A percentile compares a stretch with the other conserved stretches of the same genome.
phyloP scores from a whole-genome alignment of 164 flowering plant species.

The Vitis rotundifolia region DNA sequence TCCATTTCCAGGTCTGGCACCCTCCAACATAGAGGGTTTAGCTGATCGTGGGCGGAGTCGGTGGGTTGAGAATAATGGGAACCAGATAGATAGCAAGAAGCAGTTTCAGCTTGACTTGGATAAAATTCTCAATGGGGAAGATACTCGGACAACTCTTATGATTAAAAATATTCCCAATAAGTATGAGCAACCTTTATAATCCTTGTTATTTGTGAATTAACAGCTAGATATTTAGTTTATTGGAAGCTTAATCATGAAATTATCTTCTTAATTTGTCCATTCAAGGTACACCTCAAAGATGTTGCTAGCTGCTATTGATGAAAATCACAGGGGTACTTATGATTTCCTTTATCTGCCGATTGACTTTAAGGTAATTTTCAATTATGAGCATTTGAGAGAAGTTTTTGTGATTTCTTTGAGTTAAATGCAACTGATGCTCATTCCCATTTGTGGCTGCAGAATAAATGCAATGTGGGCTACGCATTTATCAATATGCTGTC shows the following conservation, averaged over 20 bases:
- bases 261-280: constrained; percentile 4
- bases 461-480: constrained; percentile 97
- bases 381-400: background rate
- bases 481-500: constrained; percentile 97
- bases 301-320: constrained; percentile 89
- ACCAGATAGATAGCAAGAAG: constrained; percentile 68
- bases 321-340: constrained; percentile 73
- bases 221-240: background rate
- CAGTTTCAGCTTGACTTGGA: constrained; percentile 92
- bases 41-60: constrained; percentile 67
- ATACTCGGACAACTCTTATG: constrained; percentile 87
- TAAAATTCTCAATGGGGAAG: constrained; percentile 78
- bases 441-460: constrained; percentile 54
- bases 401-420: background rate
- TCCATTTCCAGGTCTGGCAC: constrained; percentile 42
- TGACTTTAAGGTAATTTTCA: constrained; percentile 79
- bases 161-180: constrained; percentile 95
- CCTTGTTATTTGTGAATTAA: background rate
- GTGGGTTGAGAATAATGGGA: constrained; percentile 57
- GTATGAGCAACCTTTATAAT: constrained; percentile 36
- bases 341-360: constrained; percentile 96
- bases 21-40: constrained; percentile 49
- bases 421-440: constrained; percentile 19
- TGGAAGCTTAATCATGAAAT: background rate
- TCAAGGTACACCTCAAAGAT: constrained; percentile 85